These are phyloP conservation scores for Castanopsis chinensis DNA, from an alignment of 306 rosid genomes.

Conservation along the genomic window DNA sequence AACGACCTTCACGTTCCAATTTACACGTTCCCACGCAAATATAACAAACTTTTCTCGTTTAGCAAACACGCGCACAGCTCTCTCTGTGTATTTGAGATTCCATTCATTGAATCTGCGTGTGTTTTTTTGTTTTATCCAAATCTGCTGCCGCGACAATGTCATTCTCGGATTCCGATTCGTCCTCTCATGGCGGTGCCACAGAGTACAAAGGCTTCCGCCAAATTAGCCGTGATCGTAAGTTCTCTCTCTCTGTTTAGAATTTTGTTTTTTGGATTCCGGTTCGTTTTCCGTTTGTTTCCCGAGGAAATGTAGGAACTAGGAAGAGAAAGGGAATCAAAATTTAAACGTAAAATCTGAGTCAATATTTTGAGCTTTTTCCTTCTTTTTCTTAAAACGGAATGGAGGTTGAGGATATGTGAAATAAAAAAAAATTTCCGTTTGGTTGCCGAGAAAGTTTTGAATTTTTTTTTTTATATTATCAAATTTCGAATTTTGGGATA, in stretches of 20 bases:
- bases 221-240: slow-evolving; percentile 78
- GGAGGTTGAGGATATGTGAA: neutral
- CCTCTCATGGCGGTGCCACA: slow-evolving; percentile 42
- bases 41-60: slow-evolving; percentile 40
- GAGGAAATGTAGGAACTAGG: slow-evolving; percentile 2
- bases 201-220: slow-evolving; percentile 74
- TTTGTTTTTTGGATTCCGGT: neutral
- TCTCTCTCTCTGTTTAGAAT: slow-evolving; percentile 1
- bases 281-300: slow-evolving; percentile 18
- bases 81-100: slow-evolving; percentile 8
- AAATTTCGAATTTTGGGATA: neutral
- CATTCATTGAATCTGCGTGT: neutral
- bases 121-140: slow-evolving; percentile 13
- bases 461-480: neutral
- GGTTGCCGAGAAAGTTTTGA: neutral
- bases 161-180: slow-evolving; percentile 72
- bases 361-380: neutral
- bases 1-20: slow-evolving; percentile 39
- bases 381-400: neutral
- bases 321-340: neutral
- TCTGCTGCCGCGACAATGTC: slow-evolving; percentile 56
- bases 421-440: neutral
- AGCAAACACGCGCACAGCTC: slow-evolving; percentile 19
- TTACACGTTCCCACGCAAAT: slow-evolving; percentile 33
- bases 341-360: neutral